phyloP scores from a whole-genome alignment of 2,329 filamentous ascomycete species.

The Talaromyces sp. region DNA sequence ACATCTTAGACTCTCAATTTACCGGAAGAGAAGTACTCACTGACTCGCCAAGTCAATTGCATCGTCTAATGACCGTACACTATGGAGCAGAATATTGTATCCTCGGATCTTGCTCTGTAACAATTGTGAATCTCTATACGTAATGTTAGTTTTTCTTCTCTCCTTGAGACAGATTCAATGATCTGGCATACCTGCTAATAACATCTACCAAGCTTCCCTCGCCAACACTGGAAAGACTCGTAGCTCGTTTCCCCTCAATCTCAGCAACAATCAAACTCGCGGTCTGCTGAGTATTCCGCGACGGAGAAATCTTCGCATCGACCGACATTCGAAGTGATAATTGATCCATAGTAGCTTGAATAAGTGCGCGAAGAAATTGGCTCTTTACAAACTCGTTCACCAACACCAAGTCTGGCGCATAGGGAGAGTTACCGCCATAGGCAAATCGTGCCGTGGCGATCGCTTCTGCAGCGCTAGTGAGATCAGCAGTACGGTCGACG shows the following conservation, averaged over 20 bases:
- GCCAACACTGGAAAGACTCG: neutral
- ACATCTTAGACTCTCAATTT: neutral
- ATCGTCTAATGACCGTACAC: conserved; percentile 52
- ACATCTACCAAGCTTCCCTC: conserved; percentile 1
- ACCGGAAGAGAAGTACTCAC: conserved; percentile 18
- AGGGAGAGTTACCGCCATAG: conserved; percentile 56
- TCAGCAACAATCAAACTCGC: neutral
- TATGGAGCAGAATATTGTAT: conserved; percentile 46
- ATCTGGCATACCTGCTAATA: neutral
- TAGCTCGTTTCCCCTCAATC: neutral
- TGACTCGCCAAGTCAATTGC: conserved; percentile 48
- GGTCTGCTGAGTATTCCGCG: neutral
- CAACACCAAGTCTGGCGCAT: conserved; percentile 60
- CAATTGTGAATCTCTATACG: conserved; percentile 18
- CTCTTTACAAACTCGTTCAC: conserved; percentile 63
- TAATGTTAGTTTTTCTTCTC: neutral
- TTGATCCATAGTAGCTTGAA: conserved; percentile 28
- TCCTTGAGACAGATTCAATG: neutral
- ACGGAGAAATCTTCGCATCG: conserved; percentile 19
- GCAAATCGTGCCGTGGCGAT: conserved; percentile 54
- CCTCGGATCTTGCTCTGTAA: conserved; percentile 41
- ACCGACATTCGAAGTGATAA: conserved; percentile 6
- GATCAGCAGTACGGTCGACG: conserved; percentile 58
- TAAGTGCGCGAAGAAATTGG: conserved; percentile 51
- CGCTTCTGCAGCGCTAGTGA: conserved; percentile 51